Evolutionary conservation across 2,329 filamentous ascomycete genomes (phyloP), one percentile per base, ranked within the genome.

Genomic region (Fusarium nematophilum): DNA sequence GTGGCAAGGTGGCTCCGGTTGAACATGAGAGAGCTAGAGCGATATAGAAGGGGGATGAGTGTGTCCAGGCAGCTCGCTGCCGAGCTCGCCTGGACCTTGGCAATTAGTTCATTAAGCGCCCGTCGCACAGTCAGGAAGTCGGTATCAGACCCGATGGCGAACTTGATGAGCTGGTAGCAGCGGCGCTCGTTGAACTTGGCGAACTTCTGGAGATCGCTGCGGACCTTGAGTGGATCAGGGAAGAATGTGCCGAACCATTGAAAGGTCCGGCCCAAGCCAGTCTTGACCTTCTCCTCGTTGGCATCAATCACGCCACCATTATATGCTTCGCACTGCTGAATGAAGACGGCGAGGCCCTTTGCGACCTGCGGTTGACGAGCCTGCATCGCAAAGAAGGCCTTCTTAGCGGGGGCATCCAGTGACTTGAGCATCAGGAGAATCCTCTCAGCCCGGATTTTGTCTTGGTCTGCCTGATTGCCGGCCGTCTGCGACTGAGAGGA

Each of bases 1-100:
- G 92, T 88, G 3, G 93, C 88, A 14, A 99, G 88, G 72, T 99
- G 93, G 72, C 94, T 98, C 70, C 91, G 89, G 78, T 97, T 99
- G 79, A 96, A 97, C 64, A 97, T 85, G 61, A 99, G 83, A 53
- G 92, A 88, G 27, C 92, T 90, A 49, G 89, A 89, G 36, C 92
- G 88, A 72, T 96, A 97, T 5, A 98, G 79, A 13, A 99, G 81
- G 5, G 93, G 90, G 6, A 89, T 85, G 21, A 99, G 74, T 0
- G 92, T 96, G 29, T 96, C 92, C 4, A 96, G 78, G 39, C 95
- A 81, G 23, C 81, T 79, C n/a, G 85, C 75, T 48, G 84, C 83
- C 38, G 88, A 81, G 17, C 86, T 86, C 48, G 86, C 83, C 65
- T 93, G 90, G 29, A 96, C 83, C 53, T 93, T 88, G 76, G 93